phyloP scores from a whole-genome alignment of 2,329 filamentous ascomycete species.

The Trichophyton equinum region DNA sequence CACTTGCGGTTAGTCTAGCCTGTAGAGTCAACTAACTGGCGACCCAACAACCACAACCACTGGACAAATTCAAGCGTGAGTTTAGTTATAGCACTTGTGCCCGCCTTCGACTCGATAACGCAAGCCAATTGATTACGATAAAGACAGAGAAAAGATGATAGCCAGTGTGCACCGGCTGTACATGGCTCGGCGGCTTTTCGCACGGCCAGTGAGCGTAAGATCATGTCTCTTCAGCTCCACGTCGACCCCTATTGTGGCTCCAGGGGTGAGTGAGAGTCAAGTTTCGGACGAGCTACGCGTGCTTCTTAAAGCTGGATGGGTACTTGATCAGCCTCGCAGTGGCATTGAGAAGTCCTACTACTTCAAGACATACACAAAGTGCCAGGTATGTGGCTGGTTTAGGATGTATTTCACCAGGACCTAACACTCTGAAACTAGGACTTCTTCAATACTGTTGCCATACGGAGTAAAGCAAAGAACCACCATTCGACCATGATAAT shows the following conservation, averaged over 20 bases:
- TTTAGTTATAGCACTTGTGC: too few species aligned
- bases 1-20: too few species aligned
- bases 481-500: slow-evolving; percentile 30
- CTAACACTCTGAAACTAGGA: neutral
- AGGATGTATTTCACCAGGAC: neutral
- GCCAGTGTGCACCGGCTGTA: neutral
- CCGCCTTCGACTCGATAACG: too few species aligned
- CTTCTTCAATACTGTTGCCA: slow-evolving; percentile 4
- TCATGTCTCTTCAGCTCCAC: neutral
- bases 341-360: slow-evolving; percentile 7
- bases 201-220: neutral
- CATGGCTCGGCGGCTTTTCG: neutral
- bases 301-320: neutral
- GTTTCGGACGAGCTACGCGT: neutral
- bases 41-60: too few species aligned
- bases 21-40: too few species aligned
- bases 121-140: too few species aligned
- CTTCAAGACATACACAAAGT: slow-evolving; percentile 9
- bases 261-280: neutral
- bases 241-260: neutral
- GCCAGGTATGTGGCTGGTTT: neutral
- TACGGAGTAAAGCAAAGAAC: slow-evolving; percentile 20
- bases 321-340: neutral
- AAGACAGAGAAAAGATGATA: neutral
- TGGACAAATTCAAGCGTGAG: too few species aligned